Percentiles rank a stretch among this genome's conserved stretches.
Evolutionary conservation across 2,329 filamentous ascomycete species (phyloP).

Genomic region (Fusarium domesticum): DNA sequence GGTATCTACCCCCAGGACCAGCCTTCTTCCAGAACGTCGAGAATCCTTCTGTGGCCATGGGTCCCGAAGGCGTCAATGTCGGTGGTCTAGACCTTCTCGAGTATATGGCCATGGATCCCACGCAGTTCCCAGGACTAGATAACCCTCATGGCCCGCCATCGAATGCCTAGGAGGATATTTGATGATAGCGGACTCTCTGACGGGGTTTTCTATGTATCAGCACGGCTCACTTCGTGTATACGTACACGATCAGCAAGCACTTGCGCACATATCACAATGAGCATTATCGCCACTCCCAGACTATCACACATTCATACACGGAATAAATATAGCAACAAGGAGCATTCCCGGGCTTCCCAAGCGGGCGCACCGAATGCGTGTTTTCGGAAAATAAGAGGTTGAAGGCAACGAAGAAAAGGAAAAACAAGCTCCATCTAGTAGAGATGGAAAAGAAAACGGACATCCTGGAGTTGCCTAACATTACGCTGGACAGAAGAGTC

Average conservation of each 20-base stretch:
- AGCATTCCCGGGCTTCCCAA: not conserved
- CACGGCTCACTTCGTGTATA: too few species aligned
- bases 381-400: not conserved
- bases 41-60: constrained; percentile 61
- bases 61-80: constrained; percentile 64
- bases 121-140: constrained; percentile 39
- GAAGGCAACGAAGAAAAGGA: not conserved
- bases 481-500: too few species aligned
- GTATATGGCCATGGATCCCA: constrained; percentile 61
- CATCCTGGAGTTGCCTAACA: too few species aligned
- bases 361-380: not conserved
- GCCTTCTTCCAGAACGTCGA: constrained; percentile 65
- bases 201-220: too few species aligned
- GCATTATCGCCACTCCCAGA: not conserved
- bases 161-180: constrained; percentile 5
- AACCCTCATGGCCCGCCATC: constrained; percentile 23
- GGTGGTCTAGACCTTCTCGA: constrained; percentile 65
- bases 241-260: too few species aligned
- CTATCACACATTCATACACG: not conserved
- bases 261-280: too few species aligned
- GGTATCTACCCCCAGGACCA: constrained; percentile 62
- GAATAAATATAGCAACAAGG: not conserved
- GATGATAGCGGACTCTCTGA: not conserved
- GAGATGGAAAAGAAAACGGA: not conserved
- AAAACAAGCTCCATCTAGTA: not conserved